Percentiles rank a stretch among this genome's conserved stretches.
Evolutionary conservation across 2,329 filamentous ascomycete species (phyloP).

Genomic region (Fusarium sp.): DNA sequence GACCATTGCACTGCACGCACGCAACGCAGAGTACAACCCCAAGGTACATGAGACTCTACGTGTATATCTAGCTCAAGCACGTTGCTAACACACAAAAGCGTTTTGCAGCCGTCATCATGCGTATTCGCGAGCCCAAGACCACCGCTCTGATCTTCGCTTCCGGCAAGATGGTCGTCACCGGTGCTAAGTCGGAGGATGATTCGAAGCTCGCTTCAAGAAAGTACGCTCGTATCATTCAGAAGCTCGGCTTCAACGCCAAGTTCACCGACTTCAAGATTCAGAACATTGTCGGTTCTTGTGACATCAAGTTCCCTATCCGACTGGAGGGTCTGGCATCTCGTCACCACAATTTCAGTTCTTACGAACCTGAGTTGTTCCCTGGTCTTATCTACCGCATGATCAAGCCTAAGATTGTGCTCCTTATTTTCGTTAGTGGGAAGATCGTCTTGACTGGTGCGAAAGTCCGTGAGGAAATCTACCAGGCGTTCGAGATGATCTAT

Average conservation of each 20-base stretch:
- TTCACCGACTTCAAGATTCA: slow-evolving; percentile 99
- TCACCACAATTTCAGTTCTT: slow-evolving; percentile 99
- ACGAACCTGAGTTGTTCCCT: slow-evolving; percentile 98
- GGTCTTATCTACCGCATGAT: slow-evolving; percentile 99
- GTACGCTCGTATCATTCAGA: slow-evolving; percentile 99
- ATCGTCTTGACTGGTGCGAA: slow-evolving; percentile 98
- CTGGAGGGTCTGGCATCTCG: slow-evolving; percentile 94
- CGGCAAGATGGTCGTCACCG: slow-evolving; percentile 99
- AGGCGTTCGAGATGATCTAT: slow-evolving; percentile 97
- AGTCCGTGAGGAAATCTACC: slow-evolving; percentile 97
- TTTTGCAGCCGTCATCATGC: slow-evolving; percentile 99
- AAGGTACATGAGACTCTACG: slow-evolving; percentile 75
- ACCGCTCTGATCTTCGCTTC: slow-evolving; percentile 98
- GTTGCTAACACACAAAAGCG: slow-evolving; percentile 68
- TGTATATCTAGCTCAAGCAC: slow-evolving; percentile 8
- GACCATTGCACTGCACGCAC: slow-evolving; percentile 97
- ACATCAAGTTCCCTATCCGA: slow-evolving; percentile 99
- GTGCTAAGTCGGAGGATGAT: slow-evolving; percentile 97
- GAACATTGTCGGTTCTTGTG: slow-evolving; percentile 98
- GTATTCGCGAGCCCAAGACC: slow-evolving; percentile 98
- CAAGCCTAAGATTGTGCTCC: slow-evolving; percentile 97
- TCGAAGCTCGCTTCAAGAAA: slow-evolving; percentile 97
- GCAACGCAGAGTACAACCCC: slow-evolving; percentile 98
- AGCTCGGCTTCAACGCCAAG: slow-evolving; percentile 99
- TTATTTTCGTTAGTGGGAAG: slow-evolving; percentile 98